phyloP scores from a whole-genome alignment of 345 rosid species.

The Lepidium sativum region DNA sequence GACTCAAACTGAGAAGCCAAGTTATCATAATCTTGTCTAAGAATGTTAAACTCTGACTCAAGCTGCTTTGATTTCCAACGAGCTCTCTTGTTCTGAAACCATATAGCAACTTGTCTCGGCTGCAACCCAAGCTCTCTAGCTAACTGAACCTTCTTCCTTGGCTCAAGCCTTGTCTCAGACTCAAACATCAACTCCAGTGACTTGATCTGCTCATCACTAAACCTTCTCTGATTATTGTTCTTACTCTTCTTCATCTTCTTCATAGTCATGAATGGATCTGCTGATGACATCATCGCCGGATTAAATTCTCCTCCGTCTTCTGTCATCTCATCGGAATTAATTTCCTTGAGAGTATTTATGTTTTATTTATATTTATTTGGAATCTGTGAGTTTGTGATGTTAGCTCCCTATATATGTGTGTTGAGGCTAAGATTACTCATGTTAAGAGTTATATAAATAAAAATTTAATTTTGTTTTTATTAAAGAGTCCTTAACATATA shows the following conservation, averaged over 20 bases:
- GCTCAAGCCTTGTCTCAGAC: slow-evolving; percentile 64
- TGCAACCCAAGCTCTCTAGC: slow-evolving; percentile 75
- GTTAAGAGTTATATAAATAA: not conserved
- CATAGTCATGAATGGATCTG: slow-evolving; percentile 23
- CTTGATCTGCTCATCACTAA: slow-evolving; percentile 75
- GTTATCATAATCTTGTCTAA: slow-evolving; percentile 43
- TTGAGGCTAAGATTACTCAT: slow-evolving; percentile 11
- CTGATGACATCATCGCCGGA: slow-evolving; percentile 14
- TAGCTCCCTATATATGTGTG: slow-evolving; percentile 17
- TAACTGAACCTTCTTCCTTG: slow-evolving; percentile 58
- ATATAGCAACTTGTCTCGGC: slow-evolving; percentile 83
- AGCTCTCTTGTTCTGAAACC: slow-evolving; percentile 91
- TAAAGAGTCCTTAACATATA: not conserved
- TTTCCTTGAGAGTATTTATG: not conserved
- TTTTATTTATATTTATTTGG: not conserved
- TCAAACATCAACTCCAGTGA: slow-evolving; percentile 67
- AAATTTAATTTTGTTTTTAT: not conserved
- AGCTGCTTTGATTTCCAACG: slow-evolving; percentile 84
- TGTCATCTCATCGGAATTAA: slow-evolving; percentile 26
- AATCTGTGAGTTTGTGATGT: slow-evolving; percentile 18
- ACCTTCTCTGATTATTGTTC: slow-evolving; percentile 55
- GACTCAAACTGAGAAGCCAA: slow-evolving; percentile 50
- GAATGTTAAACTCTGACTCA: slow-evolving; percentile 48
- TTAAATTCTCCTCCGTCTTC: slow-evolving; percentile 37
- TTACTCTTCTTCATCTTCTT: slow-evolving; percentile 44